Evolutionary conservation across 257 asterid species (phyloP).

Genomic region (Marsdenia floribunda): DNA sequence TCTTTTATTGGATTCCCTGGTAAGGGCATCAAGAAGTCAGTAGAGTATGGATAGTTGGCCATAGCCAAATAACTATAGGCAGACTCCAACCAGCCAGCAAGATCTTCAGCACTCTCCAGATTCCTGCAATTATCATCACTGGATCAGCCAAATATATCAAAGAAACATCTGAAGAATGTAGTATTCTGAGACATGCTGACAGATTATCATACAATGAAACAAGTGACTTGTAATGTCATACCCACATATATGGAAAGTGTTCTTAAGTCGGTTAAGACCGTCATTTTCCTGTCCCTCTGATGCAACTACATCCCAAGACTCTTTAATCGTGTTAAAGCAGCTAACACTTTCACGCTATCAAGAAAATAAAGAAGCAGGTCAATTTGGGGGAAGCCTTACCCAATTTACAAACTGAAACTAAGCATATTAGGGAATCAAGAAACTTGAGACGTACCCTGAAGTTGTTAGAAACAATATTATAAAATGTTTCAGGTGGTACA

Average conservation of each 20-base stretch:
- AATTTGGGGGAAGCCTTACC: slow-evolving; percentile 6
- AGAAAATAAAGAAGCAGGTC: slow-evolving; percentile 12
- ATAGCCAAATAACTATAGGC: slow-evolving; percentile 93
- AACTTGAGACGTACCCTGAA: slow-evolving; percentile 48
- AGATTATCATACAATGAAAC: background rate
- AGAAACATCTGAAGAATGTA: background rate
- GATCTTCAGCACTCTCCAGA: slow-evolving; percentile 59
- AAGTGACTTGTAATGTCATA: slow-evolving; percentile 22
- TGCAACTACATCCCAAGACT: slow-evolving; percentile 73
- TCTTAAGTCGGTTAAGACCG: slow-evolving; percentile 63
- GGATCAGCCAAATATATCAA: background rate
- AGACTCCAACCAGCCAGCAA: slow-evolving; percentile 60
- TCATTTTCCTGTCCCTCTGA: slow-evolving; percentile 41
- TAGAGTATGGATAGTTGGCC: slow-evolving; percentile 83
- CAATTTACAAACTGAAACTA: background rate
- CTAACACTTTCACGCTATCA: slow-evolving; percentile 69
- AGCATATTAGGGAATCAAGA: background rate
- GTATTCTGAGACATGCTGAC: background rate
- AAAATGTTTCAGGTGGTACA: slow-evolving; percentile 72
- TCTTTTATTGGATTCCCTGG: slow-evolving; percentile 88
- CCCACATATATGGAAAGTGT: slow-evolving; percentile 67
- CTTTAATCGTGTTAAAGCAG: slow-evolving; percentile 72
- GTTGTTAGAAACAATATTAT: slow-evolving; percentile 79
- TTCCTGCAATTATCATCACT: slow-evolving; percentile 44
- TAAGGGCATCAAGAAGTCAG: slow-evolving; percentile 89